Conservation (phyloP, 345 rosid species). For the Angophora floribunda region DNA sequence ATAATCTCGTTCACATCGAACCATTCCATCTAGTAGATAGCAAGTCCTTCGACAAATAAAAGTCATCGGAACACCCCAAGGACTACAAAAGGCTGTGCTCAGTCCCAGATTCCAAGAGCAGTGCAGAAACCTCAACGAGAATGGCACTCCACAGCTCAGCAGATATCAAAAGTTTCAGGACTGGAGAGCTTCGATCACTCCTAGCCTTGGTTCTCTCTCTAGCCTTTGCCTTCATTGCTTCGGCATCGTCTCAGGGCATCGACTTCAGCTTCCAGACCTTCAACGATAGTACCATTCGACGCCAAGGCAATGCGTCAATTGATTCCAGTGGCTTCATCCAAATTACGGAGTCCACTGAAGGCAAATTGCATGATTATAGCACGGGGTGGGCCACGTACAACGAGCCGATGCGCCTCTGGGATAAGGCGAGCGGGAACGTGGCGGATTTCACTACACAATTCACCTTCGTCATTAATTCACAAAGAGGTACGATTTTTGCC, state of each 20-base stretch:
- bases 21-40: too few relatives aligned
- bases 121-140: too few relatives aligned
- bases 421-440: not conserved
- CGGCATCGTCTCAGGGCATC: not conserved
- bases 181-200: not conserved
- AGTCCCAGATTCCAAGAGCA: too few relatives aligned
- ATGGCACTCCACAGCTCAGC: not conserved
- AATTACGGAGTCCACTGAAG: not conserved
- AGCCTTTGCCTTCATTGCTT: not conserved
- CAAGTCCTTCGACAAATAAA: too few relatives aligned
- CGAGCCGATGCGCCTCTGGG: not conserved
- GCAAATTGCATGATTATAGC: not conserved
- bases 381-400: not conserved
- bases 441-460: constrained; percentile 5
- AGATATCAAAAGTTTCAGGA: not conserved
- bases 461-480: not conserved
- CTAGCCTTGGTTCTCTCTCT: not conserved
- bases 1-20: too few relatives aligned
- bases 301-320: not conserved
- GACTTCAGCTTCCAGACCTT: not conserved
- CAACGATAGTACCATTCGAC: not conserved
- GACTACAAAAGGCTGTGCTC: too few relatives aligned
- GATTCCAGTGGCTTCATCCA: not conserved
- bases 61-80: too few relatives aligned
- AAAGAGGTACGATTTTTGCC: rapidly evolving